Evolutionary conservation across 805 yeast genomes (phyloP), one percentile per base, ranked within the genome.

Genomic region (Grigorovia jiainica): DNA sequence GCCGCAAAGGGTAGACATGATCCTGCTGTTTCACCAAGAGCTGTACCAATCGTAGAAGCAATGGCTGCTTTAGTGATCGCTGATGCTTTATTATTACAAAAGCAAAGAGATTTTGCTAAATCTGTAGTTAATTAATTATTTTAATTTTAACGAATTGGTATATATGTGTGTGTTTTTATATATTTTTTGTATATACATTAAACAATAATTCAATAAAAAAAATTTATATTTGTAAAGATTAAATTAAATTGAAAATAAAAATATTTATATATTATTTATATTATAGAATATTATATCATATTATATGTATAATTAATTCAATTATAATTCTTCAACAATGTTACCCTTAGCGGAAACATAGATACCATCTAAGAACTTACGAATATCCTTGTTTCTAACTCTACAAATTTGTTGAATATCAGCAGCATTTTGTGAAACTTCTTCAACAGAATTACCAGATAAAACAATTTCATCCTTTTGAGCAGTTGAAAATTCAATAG

Each of bases 341-440:
- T 75, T 75, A 65, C 95, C 95, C 74, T 83, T 84, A 76, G 84
- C 92, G 57, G 97, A 89, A 63, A 90, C 98, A 72, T 90, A 90
- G 76, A 90, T 89, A 87, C 99, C 99, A 73, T 94, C 98, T 79
- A 92, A 84, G 81, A 92, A 92, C 80, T 92, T 92, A 77, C 97
- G 86, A 87, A 92, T 92, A 92, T 90, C 98, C 90, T 92, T 92
- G 92, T 90, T 90, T 79, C 95, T 85, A 68, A 87, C 97, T 72
- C 94, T 81, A 79, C 97, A 87, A 71, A 79, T 79, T 78, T 90
- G 97, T 75, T 90, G 96, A 64, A 92, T 78, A 68, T 87, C 96
- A 64, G 98, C 98, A 72, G 95, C 92, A 66, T 89, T 84, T 76
- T 90, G 98, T 54, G 97, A 92, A 58, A 90, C 98, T 66, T 79